Conservation (phyloP, 257 asterid genomes). For the Plantago major region DNA sequence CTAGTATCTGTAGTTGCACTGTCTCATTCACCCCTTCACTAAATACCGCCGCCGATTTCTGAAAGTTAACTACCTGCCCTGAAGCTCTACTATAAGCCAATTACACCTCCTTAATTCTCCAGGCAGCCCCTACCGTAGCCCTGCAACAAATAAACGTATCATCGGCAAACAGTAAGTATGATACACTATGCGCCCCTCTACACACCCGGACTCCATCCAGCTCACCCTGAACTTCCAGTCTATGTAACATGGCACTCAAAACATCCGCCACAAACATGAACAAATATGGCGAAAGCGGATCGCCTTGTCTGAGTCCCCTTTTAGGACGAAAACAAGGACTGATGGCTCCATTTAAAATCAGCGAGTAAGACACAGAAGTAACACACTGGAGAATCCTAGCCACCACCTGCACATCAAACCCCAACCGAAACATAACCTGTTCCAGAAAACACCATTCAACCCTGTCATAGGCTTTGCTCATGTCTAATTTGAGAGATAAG, state of each 20-base stretch:
- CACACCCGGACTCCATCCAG: neutral
- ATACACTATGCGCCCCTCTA: neutral
- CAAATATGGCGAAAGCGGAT: neutral
- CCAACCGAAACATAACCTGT: neutral
- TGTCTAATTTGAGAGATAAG: neutral
- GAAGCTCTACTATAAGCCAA: neutral
- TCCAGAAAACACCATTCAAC: slow-evolving; percentile 2
- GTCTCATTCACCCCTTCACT: no score
- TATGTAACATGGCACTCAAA: no score
- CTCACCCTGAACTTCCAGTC: no score
- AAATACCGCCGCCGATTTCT: no score
- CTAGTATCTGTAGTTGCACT: no score
- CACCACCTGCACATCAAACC: neutral
- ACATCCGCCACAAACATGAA: neutral
- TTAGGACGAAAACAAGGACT: neutral
- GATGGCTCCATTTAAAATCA: neutral
- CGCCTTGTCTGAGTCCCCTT: neutral
- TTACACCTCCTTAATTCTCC: no score
- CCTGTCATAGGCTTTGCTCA: slow-evolving; percentile 2
- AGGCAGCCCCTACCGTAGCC: no score
- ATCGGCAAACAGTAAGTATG: neutral
- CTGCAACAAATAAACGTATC: neutral
- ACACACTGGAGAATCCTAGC: neutral
- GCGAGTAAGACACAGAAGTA: neutral
- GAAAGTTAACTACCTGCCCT: neutral